Evolutionary conservation across 208 protist genomes (phyloP).

Genomic region (Wallacemonas sp.): DNA sequence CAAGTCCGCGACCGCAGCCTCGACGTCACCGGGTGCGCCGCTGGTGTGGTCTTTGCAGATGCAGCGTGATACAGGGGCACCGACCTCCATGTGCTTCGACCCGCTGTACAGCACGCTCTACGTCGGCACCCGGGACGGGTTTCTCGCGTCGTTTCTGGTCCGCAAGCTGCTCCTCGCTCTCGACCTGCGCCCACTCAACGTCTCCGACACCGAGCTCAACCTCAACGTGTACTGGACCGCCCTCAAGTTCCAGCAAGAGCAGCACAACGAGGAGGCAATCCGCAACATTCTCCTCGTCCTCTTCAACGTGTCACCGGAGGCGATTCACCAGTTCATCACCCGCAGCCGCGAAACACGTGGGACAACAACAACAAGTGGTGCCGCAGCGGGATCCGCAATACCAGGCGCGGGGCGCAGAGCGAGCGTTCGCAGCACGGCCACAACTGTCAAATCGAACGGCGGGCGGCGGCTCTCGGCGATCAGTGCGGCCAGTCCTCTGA

Average conservation of each 20-base stretch:
- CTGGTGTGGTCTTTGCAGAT: constrained; percentile 32
- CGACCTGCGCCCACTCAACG: constrained; percentile 52
- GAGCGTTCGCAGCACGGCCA: background rate
- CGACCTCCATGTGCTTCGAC: constrained; percentile 63
- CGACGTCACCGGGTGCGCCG: constrained; percentile 11
- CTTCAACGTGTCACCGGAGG: constrained; percentile 42
- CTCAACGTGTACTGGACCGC: constrained; percentile 31
- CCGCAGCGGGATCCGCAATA: no score
- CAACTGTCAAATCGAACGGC: no score
- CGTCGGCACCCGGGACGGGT: constrained; percentile 71
- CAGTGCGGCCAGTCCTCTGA: background rate
- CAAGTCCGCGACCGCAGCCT: background rate
- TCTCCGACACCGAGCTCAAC: constrained; percentile 27
- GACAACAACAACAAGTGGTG: background rate
- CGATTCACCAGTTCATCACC: constrained; percentile 22
- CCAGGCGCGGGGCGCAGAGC: background rate
- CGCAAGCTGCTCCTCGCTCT: constrained; percentile 64
- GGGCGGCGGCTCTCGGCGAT: no score
- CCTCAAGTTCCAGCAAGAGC: constrained; percentile 29
- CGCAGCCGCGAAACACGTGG: background rate
- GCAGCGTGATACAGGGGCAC: constrained; percentile 30
- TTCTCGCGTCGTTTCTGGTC: constrained; percentile 64
- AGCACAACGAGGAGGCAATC: constrained; percentile 33
- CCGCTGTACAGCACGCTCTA: constrained; percentile 57
- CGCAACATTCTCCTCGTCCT: constrained; percentile 49